Evolutionary conservation across 805 yeast genomes (phyloP).

Genomic region (Spathaspora sp.): DNA sequence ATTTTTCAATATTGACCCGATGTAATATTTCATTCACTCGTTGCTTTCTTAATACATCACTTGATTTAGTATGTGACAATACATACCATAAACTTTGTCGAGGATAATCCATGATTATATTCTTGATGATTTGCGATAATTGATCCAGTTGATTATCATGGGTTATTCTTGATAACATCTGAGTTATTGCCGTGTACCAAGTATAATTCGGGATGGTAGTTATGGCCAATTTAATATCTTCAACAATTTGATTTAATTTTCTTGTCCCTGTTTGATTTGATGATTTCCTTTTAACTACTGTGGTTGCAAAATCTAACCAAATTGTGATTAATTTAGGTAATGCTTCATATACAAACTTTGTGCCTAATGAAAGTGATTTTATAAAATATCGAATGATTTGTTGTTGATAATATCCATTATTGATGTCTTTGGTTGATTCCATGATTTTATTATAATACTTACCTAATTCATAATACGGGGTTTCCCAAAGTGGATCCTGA

Average conservation of each 20-base stretch:
- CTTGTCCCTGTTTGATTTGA: slow-evolving; percentile 30
- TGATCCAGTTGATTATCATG: slow-evolving; percentile 53
- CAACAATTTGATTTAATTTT: slow-evolving; percentile 44
- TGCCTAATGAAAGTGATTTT: slow-evolving; percentile 58
- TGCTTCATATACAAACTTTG: slow-evolving; percentile 71
- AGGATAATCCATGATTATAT: slow-evolving; percentile 65
- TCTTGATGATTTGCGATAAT: slow-evolving; percentile 54
- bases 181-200: slow-evolving; percentile 87
- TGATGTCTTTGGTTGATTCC: slow-evolving; percentile 52
- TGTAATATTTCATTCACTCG: slow-evolving; percentile 24
- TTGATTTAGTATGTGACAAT: slow-evolving; percentile 64
- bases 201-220: slow-evolving; percentile 44
- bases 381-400: slow-evolving; percentile 55
- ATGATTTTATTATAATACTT: slow-evolving; percentile 72
- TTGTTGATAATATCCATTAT: slow-evolving; percentile 50
- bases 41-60: slow-evolving; percentile 25
- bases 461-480: slow-evolving; percentile 78
- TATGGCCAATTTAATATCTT: slow-evolving; percentile 43
- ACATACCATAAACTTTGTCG: slow-evolving; percentile 84
- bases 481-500: slow-evolving; percentile 62
- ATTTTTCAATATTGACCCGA: background rate
- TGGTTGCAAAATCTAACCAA: slow-evolving; percentile 77
- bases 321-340: slow-evolving; percentile 85
- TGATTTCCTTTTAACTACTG: slow-evolving; percentile 8
- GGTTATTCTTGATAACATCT: slow-evolving; percentile 72